Evolutionary conservation across 768 basidiomycete species (phyloP).

Genomic region (Cantharellus cinnabarinus): DNA sequence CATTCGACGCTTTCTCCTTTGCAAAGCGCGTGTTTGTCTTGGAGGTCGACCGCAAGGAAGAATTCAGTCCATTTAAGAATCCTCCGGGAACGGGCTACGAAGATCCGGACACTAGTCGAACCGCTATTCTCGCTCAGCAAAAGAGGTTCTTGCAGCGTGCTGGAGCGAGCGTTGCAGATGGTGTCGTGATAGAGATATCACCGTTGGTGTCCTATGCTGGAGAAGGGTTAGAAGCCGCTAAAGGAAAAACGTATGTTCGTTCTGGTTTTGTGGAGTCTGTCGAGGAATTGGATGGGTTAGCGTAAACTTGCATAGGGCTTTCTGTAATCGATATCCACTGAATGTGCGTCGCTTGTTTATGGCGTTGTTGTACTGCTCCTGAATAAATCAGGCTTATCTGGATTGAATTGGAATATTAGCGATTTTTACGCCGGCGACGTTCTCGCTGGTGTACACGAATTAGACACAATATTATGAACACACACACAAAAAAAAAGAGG

Average conservation of each 20-base stretch:
- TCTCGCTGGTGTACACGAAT: no score
- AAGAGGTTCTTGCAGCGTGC: constrained; percentile 59
- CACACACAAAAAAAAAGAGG: no score
- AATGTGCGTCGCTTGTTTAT: no score
- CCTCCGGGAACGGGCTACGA: constrained; percentile 83
- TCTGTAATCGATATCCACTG: no score
- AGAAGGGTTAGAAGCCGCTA: constrained; percentile 63
- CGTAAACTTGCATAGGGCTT: constrained; percentile 15
- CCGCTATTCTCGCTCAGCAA: constrained; percentile 78
- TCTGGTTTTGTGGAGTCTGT: constrained; percentile 46
- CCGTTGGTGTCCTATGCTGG: constrained; percentile 81
- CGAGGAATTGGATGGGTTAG: constrained; percentile 52
- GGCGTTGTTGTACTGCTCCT: no score
- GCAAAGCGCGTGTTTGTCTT: constrained; percentile 66
- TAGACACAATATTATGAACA: no score
- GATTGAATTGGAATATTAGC: no score
- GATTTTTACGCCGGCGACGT: no score
- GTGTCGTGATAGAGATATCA: constrained; percentile 71
- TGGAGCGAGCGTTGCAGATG: constrained; percentile 43
- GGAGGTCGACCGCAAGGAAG: constrained; percentile 71
- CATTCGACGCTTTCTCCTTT: constrained; percentile 96
- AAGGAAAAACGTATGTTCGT: constrained; percentile 58
- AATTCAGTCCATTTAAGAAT: constrained; percentile 96
- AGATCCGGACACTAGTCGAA: constrained; percentile 74
- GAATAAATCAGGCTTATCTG: no score